Evolutionary conservation across 148 eudicot genomes (phyloP).

Genomic region (Diospyros lotus): DNA sequence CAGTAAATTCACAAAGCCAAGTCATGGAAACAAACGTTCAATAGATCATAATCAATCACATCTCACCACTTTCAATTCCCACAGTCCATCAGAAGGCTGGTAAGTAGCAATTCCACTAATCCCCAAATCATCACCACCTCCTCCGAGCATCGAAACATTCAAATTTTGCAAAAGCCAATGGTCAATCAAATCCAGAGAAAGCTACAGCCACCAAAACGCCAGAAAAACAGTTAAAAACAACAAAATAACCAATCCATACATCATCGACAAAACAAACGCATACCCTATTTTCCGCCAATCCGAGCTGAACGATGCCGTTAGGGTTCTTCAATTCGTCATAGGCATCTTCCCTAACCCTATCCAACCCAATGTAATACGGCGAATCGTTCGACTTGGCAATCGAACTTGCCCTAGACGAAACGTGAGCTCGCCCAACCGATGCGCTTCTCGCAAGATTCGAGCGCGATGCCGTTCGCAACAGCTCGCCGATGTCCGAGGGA

Average conservation of each 20-base stretch:
- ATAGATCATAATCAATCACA: too few species aligned
- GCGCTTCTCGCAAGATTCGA: conserved; percentile 31
- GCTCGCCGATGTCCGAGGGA: conserved; percentile 30
- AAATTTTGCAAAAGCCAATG: conserved; percentile 57
- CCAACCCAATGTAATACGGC: conserved; percentile 66
- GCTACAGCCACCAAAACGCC: conserved; percentile 29
- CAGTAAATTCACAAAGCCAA: neutral
- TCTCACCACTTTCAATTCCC: conserved; percentile 76
- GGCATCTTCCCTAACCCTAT: conserved; percentile 41
- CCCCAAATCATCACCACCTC: conserved; percentile 32
- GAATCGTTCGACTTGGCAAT: conserved; percentile 46
- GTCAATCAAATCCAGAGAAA: conserved; percentile 81
- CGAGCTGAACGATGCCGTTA: conserved; percentile 73
- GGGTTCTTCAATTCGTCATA: conserved; percentile 49
- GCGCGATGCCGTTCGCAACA: conserved; percentile 44
- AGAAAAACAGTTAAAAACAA: neutral
- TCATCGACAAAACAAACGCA: conserved; percentile 10
- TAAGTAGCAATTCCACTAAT: conserved; percentile 71
- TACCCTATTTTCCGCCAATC: conserved; percentile 73
- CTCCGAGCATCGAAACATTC: conserved; percentile 31
- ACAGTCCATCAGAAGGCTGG: conserved; percentile 77
- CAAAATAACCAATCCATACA: neutral
- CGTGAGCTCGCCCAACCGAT: conserved; percentile 26
- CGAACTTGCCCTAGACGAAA: conserved; percentile 50
- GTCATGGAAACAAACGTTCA: neutral